These are phyloP conservation scores for Cordyceps fumosorosea DNA, from an alignment of 2,329 filamentous ascomycete species.

Conservation along the genomic window DNA sequence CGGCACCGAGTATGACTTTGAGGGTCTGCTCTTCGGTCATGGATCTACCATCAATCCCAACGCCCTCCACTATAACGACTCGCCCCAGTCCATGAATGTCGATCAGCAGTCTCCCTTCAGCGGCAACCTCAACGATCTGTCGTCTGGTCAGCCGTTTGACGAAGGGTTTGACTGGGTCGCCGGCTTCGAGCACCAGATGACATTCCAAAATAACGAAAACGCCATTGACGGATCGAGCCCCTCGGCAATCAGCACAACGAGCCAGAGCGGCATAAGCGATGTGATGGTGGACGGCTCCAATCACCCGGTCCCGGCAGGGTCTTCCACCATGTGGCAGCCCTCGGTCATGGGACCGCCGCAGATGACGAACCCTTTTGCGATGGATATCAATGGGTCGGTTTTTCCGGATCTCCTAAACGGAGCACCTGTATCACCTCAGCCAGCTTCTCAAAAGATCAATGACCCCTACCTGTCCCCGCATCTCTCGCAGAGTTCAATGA, in stretches of 20 bases:
- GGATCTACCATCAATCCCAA: constrained; percentile 63
- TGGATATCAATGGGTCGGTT: constrained; percentile 67
- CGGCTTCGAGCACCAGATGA: constrained; percentile 72
- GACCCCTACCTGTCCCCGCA: constrained; percentile 77
- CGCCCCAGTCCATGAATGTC: constrained; percentile 59
- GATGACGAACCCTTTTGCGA: constrained; percentile 61
- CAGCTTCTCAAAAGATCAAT: constrained; percentile 60
- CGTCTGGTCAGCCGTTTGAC: constrained; percentile 56
- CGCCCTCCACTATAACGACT: constrained; percentile 77
- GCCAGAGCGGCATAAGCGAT: constrained; percentile 86
- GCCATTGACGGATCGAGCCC: constrained; percentile 91
- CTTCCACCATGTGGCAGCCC: constrained; percentile 61
- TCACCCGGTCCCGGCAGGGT: constrained; percentile 47
- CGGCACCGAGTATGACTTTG: constrained; percentile 61
- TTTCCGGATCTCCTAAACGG: constrained; percentile 72
- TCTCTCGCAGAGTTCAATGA: constrained; percentile 65
- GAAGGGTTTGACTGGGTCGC: constrained; percentile 78
- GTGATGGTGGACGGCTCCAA: constrained; percentile 80
- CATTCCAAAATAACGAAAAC: constrained; percentile 65
- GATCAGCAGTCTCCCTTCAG: constrained; percentile 57
- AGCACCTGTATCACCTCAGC: constrained; percentile 71
- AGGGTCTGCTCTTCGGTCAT: constrained; percentile 60
- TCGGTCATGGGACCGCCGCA: constrained; percentile 63
- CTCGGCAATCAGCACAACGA: constrained; percentile 90
- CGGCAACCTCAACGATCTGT: constrained; percentile 50